A percentile compares a stretch with the other conserved stretches of the same genome.
These are phyloP conservation scores for Citrus cavaleriei DNA, from an alignment of 345 rosid genomes.

Conservation along the genomic window DNA sequence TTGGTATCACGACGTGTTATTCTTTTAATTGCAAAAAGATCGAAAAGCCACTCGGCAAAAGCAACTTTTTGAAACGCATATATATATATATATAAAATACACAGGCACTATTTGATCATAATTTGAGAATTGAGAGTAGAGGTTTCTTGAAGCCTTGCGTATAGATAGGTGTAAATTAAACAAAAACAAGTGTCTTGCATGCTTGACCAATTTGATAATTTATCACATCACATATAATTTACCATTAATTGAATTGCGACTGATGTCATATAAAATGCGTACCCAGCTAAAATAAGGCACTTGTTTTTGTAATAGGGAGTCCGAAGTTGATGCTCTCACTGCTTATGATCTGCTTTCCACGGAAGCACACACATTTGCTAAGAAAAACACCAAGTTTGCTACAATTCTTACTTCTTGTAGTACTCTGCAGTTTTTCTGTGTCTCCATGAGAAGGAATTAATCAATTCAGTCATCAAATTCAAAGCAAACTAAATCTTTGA, in stretches of 20 bases:
- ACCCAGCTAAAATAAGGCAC: constrained; percentile 56
- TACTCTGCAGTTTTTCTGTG: constrained; percentile 26
- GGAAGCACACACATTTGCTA: not conserved
- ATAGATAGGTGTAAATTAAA: too few species aligned
- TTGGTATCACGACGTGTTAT: not conserved
- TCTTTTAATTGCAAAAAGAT: not conserved
- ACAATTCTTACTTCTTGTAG: constrained; percentile 40
- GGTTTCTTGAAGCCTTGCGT: too few species aligned
- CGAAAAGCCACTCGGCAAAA: not conserved
- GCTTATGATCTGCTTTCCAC: constrained; percentile 41
- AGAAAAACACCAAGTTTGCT: constrained; percentile 43
- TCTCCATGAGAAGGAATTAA: constrained; percentile 16
- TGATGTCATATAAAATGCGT: not conserved
- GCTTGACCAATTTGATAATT: not conserved
- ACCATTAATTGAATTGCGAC: not conserved
- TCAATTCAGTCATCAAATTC: not conserved
- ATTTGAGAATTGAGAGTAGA: too few species aligned
- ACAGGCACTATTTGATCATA: too few species aligned
- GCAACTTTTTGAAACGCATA: not conserved
- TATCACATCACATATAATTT: too few species aligned
- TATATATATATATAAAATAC: too few species aligned
- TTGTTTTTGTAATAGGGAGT: constrained; percentile 31
- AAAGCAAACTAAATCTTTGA: not conserved
- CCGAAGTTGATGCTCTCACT: constrained; percentile 47
- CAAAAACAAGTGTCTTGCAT: too few species aligned